phyloP scores from a whole-genome alignment of 176 grass and related monocot genomes.

The Olyra latifolia region DNA sequence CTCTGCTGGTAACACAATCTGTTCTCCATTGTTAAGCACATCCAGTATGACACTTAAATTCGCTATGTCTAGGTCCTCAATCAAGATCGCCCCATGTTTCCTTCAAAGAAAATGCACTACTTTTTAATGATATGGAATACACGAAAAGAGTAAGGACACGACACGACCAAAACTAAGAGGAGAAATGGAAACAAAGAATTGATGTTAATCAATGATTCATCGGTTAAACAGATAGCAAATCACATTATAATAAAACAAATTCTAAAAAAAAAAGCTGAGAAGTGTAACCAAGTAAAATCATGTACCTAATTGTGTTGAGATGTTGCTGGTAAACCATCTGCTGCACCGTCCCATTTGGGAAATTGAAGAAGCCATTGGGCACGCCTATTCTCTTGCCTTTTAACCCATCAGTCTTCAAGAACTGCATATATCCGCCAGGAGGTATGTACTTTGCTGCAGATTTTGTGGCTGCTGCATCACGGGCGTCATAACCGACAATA shows the following conservation, averaged over 20 bases:
- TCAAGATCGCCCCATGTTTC: conserved; percentile 42
- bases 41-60: conserved; percentile 53
- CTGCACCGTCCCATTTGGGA: background rate
- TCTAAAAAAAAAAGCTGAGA: background rate
- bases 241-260: too few species aligned
- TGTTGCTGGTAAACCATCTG: conserved; percentile 42
- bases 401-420: conserved; percentile 51
- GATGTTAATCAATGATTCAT: too few species aligned
- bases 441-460: conserved; percentile 55
- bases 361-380: conserved; percentile 41
- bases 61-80: conserved; percentile 53
- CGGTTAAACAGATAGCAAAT: too few species aligned
- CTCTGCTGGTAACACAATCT: conserved; percentile 43
- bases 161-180: too few species aligned
- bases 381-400: conserved; percentile 54
- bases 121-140: background rate
- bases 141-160: too few species aligned
- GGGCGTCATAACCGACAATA: conserved; percentile 49
- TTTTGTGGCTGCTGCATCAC: conserved; percentile 38
- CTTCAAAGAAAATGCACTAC: conserved; percentile 14
- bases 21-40: conserved; percentile 43
- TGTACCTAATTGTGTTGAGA: conserved; percentile 50
- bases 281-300: too few species aligned
- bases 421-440: conserved; percentile 53
- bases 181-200: too few species aligned